phyloP scores from a whole-genome alignment of 768 basidiomycete species.

The Pleurotus salmoneostramineus region DNA sequence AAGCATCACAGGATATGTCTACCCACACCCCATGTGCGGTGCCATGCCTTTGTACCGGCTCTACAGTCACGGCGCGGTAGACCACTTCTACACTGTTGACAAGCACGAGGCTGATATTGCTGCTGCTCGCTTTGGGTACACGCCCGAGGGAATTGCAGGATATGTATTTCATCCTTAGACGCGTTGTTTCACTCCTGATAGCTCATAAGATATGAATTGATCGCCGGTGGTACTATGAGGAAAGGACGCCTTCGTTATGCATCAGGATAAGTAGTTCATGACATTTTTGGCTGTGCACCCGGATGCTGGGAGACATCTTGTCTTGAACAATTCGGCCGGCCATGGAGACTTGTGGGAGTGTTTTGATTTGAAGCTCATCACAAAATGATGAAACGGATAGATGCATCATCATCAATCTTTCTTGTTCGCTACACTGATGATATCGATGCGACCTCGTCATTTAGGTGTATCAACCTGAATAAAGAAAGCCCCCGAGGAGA shows the following conservation, averaged over 20 bases:
- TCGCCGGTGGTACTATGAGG: too few relatives aligned
- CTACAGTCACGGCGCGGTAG: not conserved
- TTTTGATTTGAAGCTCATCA: not conserved
- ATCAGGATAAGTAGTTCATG: too few relatives aligned
- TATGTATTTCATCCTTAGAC: conserved; percentile 2
- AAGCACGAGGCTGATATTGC: not conserved
- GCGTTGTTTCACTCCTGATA: not conserved
- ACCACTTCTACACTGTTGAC: conserved; percentile 7
- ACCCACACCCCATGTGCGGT: not conserved
- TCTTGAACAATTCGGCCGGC: too few relatives aligned
- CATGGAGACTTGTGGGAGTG: not conserved
- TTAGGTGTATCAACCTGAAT: not conserved
- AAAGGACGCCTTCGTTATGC: too few relatives aligned
- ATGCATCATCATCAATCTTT: not conserved
- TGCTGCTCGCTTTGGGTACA: not conserved
- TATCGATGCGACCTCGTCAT: not conserved
- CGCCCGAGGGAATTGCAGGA: conserved; percentile 1
- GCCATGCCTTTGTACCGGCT: conserved; percentile 1
- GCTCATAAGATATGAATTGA: too few relatives aligned
- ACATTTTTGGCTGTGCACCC: too few relatives aligned
- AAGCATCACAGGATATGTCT: not conserved
- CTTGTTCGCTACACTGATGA: conserved; percentile 1
- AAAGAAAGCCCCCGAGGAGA: not conserved
- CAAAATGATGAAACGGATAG: not conserved
- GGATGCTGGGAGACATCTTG: too few relatives aligned